A percentile compares a stretch with the other conserved stretches of the same genome.
These are phyloP conservation scores for Monilinia aucupariae DNA, from an alignment of 2,329 filamentous ascomycete species.

Conservation along the genomic window DNA sequence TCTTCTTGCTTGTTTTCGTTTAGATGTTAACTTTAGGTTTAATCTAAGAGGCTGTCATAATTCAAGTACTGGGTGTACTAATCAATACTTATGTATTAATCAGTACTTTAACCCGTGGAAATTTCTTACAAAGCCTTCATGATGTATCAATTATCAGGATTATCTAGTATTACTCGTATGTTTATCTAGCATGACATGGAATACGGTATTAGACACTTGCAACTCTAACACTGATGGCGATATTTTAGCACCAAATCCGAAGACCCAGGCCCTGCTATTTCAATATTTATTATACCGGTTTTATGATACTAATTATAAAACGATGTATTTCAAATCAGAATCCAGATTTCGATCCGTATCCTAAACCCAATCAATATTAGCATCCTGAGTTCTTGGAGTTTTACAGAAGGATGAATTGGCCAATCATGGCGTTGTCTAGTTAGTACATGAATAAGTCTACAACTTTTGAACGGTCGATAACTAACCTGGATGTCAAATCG, in stretches of 20 bases:
- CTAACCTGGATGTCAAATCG: neutral
- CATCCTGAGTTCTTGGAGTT: too few species aligned
- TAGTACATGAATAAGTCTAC: neutral
- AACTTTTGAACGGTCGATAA: neutral
- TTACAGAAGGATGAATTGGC: neutral
- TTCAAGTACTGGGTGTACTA: too few species aligned
- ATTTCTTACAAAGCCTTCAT: too few species aligned
- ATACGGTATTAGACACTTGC: neutral
- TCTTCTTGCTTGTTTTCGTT: neutral
- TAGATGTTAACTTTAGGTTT: neutral
- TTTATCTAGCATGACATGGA: neutral
- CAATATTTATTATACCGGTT: too few species aligned
- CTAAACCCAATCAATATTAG: too few species aligned
- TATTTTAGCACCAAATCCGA: neutral
- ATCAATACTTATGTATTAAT: too few species aligned
- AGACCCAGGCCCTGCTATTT: conserved; percentile 1
- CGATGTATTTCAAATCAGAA: too few species aligned
- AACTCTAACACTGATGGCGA: neutral
- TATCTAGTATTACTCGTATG: too few species aligned
- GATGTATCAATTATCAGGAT: too few species aligned
- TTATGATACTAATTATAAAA: too few species aligned
- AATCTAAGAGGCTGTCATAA: neutral
- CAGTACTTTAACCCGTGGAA: too few species aligned
- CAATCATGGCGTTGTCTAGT: neutral
- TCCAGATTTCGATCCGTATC: too few species aligned